phyloP scores from a whole-genome alignment of 179 eudicot genomes.

The Vitellaria paradoxa region DNA sequence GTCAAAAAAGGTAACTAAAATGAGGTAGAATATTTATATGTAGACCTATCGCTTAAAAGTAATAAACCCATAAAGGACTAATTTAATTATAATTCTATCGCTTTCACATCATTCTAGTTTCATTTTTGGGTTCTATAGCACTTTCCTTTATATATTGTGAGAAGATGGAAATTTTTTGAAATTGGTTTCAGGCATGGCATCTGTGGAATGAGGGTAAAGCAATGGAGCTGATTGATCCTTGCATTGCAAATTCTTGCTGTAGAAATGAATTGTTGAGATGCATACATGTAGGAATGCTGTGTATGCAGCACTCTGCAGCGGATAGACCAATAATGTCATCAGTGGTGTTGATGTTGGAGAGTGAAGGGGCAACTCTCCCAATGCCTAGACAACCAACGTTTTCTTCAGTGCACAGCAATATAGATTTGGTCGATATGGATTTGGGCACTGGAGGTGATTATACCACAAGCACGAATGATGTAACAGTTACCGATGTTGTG shows the following conservation, averaged over 20 bases:
- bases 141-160: too few species aligned
- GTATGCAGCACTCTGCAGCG: conserved; percentile 45
- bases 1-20: too few species aligned
- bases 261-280: conserved; percentile 34
- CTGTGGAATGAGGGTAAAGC: conserved; percentile 42
- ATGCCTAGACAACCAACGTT: conserved; percentile 40
- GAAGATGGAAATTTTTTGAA: neutral
- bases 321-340: conserved; percentile 52
- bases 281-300: conserved; percentile 50
- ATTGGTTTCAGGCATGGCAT: conserved; percentile 46
- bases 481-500: conserved; percentile 25
- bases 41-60: too few species aligned
- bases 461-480: conserved; percentile 24
- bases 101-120: neutral
- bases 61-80: too few species aligned
- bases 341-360: conserved; percentile 45
- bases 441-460: conserved; percentile 9
- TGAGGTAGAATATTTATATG: too few species aligned
- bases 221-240: conserved; percentile 34
- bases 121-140: neutral
- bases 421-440: conserved; percentile 25
- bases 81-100: too few species aligned
- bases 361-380: conserved; percentile 37
- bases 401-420: conserved; percentile 21
- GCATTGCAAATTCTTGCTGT: conserved; percentile 25